Evolutionary conservation across 768 basidiomycete species (phyloP).

Genomic region (Serendipita sp.): DNA sequence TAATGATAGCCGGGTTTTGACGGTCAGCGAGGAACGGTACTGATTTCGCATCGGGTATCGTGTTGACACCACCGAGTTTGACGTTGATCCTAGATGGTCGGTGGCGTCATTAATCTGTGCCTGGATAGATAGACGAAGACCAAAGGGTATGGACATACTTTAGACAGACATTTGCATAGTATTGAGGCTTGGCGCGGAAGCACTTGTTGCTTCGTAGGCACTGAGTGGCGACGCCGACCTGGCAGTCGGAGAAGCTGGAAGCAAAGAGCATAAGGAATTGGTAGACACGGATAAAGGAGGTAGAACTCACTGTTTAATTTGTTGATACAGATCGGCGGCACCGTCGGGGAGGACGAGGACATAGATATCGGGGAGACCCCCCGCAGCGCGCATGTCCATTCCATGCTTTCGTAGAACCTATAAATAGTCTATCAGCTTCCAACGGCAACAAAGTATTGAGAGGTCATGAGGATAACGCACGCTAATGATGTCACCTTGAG

Average conservation of each 20-base stretch:
- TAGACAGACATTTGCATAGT: conserved; percentile 61
- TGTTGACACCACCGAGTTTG: conserved; percentile 72
- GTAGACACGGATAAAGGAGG: neutral
- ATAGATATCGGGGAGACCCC: conserved; percentile 39
- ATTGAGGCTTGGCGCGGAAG: conserved; percentile 51
- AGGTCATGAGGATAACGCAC: conserved; percentile 17
- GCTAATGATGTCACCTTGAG: conserved; percentile 37
- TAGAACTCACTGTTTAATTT: conserved; percentile 55
- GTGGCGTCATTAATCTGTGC: neutral
- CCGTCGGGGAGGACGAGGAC: conserved; percentile 58
- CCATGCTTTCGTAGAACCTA: neutral
- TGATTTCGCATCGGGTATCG: conserved; percentile 52
- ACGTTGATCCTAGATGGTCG: conserved; percentile 47
- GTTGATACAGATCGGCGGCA: conserved; percentile 59
- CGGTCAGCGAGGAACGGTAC: conserved; percentile 52
- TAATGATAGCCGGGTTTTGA: conserved; percentile 58
- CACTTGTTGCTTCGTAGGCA: conserved; percentile 58
- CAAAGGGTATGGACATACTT: conserved; percentile 33
- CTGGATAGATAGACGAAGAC: neutral
- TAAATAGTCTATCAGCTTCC: neutral
- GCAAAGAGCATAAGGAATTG: neutral
- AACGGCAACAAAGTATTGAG: neutral
- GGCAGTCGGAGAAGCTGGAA: conserved; percentile 7
- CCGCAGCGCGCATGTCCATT: conserved; percentile 37
- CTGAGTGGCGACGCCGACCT: conserved; percentile 66